Conservation (phyloP, 1,284 basidiomycete species). For the Cutaneotrichosporon dermatis region DNA sequence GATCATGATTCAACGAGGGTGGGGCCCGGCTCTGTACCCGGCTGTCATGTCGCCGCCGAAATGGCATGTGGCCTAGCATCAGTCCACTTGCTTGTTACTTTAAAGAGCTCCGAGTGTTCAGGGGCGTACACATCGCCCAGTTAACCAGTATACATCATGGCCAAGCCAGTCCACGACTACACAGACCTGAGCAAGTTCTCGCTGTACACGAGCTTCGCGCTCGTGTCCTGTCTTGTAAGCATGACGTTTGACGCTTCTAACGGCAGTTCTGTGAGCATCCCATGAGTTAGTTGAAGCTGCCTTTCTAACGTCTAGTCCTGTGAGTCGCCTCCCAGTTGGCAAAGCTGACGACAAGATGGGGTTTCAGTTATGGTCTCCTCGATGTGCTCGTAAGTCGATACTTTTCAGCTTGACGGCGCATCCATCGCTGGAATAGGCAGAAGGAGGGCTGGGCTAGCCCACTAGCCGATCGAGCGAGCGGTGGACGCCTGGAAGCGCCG, state of each 20-base stretch:
- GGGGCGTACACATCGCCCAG: not conserved
- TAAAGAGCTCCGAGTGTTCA: not conserved
- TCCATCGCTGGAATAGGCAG: too few relatives aligned
- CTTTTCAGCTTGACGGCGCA: too few relatives aligned
- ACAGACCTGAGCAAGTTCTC: constrained; percentile 17
- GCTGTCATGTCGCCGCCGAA: too few relatives aligned
- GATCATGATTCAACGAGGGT: too few relatives aligned
- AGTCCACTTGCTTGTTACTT: not conserved
- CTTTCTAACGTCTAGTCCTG: constrained; percentile 10
- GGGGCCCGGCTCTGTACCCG: too few relatives aligned
- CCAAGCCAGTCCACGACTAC: constrained; percentile 18
- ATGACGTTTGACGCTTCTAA: too few relatives aligned
- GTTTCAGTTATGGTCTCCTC: constrained; percentile 33
- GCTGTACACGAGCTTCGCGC: constrained; percentile 20
- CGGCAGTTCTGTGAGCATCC: not conserved
- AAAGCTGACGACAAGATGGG: constrained; percentile 10
- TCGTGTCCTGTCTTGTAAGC: constrained; percentile 21
- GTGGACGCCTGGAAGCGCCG: too few relatives aligned
- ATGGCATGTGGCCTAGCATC: too few relatives aligned
- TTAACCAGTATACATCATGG: not conserved
- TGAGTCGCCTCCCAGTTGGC: too few relatives aligned
- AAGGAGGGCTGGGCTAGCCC: too few relatives aligned
- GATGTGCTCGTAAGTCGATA: constrained; percentile 16
- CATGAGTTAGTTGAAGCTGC: too few relatives aligned
- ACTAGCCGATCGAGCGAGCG: too few relatives aligned